Percentiles rank a stretch among this genome's conserved stretches.
phyloP scores from a whole-genome alignment of 78 protist genomes.

The Protostelium mycophagum region DNA sequence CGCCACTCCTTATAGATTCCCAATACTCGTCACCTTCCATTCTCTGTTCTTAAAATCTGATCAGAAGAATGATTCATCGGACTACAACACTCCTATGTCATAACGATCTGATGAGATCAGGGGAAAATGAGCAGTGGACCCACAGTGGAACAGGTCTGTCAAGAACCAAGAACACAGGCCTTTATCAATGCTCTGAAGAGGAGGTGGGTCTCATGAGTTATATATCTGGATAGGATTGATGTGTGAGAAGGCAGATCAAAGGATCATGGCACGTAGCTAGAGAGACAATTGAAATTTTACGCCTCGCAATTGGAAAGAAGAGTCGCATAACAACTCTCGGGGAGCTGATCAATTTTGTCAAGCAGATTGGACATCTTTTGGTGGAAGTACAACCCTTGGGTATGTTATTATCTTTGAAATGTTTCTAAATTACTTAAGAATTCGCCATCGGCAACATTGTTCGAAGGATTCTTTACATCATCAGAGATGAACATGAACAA shows the following conservation, averaged over 20 bases:
- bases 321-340: constrained; percentile 29
- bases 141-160: no score
- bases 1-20: not conserved
- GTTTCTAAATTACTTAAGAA: constrained; percentile 12
- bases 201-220: not conserved
- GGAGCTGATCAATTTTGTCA: constrained; percentile 36
- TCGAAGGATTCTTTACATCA: constrained; percentile 49
- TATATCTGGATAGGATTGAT: not conserved
- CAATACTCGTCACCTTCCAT: not conserved
- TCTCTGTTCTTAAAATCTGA: no score
- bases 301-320: constrained; percentile 28
- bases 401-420: not conserved
- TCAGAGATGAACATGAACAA: constrained; percentile 55
- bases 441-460: constrained; percentile 65
- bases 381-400: constrained; percentile 67
- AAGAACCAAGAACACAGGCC: not conserved
- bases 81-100: no score
- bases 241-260: not conserved
- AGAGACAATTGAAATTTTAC: constrained; percentile 31
- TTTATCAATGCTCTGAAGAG: not conserved
- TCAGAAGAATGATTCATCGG: no score
- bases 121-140: no score
- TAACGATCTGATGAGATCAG: no score
- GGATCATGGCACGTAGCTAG: constrained; percentile 47
- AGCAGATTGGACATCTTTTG: constrained; percentile 28